Evolutionary conservation across 345 rosid species (phyloP).

Genomic region (Anacardium occidentale): DNA sequence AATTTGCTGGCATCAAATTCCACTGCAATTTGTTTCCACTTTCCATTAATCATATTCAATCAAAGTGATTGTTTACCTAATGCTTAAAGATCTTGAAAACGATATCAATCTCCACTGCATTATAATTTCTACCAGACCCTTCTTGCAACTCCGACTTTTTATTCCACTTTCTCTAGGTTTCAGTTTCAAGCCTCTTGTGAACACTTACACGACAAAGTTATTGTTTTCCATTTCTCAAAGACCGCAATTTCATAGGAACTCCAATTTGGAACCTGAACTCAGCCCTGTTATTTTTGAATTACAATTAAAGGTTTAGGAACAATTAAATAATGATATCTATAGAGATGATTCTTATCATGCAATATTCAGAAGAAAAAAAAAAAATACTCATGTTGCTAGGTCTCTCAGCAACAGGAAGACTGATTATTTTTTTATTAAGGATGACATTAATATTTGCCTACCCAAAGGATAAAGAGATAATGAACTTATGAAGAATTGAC

Average conservation of each 20-base stretch:
- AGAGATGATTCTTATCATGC: too few species aligned
- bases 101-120: neutral
- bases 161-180: too few species aligned
- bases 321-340: too few species aligned
- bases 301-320: too few species aligned
- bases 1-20: neutral
- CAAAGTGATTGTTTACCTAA: constrained; percentile 1
- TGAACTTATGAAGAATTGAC: neutral
- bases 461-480: neutral
- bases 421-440: neutral
- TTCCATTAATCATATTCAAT: neutral
- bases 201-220: too few species aligned
- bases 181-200: too few species aligned
- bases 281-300: too few species aligned
- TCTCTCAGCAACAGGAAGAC: neutral
- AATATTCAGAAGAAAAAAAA: neutral
- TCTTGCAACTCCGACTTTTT: too few species aligned
- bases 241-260: too few species aligned
- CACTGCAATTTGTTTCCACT: neutral
- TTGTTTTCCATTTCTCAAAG: too few species aligned
- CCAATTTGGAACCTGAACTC: too few species aligned
- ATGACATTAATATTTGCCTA: constrained; percentile 22
- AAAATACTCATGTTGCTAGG: neutral
- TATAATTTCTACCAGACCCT: too few species aligned
- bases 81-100: neutral